A percentile compares a stretch with the other conserved stretches of the same genome.
Conservation (phyloP, 2,329 filamentous ascomycete species). For the Graphilbum fragrans region DNA sequence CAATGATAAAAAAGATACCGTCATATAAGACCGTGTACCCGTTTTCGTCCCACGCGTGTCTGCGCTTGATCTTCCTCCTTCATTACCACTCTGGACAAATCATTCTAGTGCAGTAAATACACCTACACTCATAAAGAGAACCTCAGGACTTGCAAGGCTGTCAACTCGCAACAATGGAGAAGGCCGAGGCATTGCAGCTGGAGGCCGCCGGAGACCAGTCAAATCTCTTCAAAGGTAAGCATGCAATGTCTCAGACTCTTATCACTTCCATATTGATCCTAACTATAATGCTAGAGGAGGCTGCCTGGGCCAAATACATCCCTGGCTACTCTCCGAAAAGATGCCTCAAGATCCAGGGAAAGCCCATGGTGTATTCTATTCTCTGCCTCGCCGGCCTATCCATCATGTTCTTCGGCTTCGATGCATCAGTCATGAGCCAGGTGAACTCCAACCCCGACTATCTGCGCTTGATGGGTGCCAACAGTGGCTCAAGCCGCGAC, state of each 20-base stretch:
- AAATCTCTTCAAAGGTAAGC: neutral
- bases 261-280: neutral
- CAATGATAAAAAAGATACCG: too few relatives aligned
- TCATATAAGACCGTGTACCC: too few relatives aligned
- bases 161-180: neutral
- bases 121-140: too few relatives aligned
- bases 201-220: neutral
- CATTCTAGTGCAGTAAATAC: too few relatives aligned
- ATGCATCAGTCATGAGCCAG: constrained; percentile 13
- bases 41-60: too few relatives aligned
- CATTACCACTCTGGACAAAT: too few relatives aligned
- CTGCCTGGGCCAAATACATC: neutral
- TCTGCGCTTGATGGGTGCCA: neutral
- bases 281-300: neutral
- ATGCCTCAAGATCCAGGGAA: neutral
- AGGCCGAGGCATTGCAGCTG: neutral
- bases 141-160: neutral
- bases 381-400: constrained; percentile 52
- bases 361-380: constrained; percentile 41
- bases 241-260: too few relatives aligned
- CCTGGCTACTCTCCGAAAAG: neutral
- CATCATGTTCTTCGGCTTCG: constrained; percentile 56
- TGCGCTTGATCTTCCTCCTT: too few relatives aligned
- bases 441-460: neutral
- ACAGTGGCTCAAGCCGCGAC: neutral